A percentile compares a stretch with the other conserved stretches of the same genome.
Evolutionary conservation across 1,284 basidiomycete species (phyloP).

Genomic region (Ceratobasidium sp.): DNA sequence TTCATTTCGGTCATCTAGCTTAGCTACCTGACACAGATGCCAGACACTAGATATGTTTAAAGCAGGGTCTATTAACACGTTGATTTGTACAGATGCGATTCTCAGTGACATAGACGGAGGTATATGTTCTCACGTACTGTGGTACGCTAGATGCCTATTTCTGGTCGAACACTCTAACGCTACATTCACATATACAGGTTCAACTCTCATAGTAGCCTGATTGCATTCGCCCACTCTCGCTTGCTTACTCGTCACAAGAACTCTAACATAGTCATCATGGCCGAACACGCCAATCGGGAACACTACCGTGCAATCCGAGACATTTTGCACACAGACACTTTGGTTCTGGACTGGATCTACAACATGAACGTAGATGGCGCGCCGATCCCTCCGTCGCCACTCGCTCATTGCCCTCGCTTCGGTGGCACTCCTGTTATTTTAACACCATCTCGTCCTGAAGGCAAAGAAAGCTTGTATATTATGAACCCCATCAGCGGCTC

Average conservation of each 20-base stretch:
- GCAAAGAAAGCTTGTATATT: constrained; percentile 62
- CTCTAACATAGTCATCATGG: constrained; percentile 73
- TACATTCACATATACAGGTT: constrained; percentile 62
- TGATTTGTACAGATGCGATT: constrained; percentile 26
- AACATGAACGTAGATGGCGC: constrained; percentile 47
- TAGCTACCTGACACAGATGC: background rate
- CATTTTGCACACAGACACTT: constrained; percentile 53
- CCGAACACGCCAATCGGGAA: constrained; percentile 68
- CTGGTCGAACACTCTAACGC: background rate
- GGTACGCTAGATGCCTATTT: background rate
- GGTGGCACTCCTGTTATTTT: constrained; percentile 65
- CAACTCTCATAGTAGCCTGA: constrained; percentile 71
- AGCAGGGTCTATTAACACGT: constrained; percentile 23
- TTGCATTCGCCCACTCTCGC: constrained; percentile 69
- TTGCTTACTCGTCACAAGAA: constrained; percentile 63
- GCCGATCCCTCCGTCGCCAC: constrained; percentile 31
- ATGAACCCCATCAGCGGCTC: constrained; percentile 72
- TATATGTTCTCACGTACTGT: constrained; percentile 28
- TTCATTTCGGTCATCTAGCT: background rate
- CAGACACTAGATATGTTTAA: constrained; percentile 6
- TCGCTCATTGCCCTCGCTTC: constrained; percentile 61
- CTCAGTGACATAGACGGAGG: constrained; percentile 24
- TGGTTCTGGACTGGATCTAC: constrained; percentile 65
- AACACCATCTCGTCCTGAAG: constrained; percentile 62
- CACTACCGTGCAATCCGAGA: constrained; percentile 67